Base-by-base conservation (phyloP, 331 rosid species). In the Malus hybrid region DNA sequence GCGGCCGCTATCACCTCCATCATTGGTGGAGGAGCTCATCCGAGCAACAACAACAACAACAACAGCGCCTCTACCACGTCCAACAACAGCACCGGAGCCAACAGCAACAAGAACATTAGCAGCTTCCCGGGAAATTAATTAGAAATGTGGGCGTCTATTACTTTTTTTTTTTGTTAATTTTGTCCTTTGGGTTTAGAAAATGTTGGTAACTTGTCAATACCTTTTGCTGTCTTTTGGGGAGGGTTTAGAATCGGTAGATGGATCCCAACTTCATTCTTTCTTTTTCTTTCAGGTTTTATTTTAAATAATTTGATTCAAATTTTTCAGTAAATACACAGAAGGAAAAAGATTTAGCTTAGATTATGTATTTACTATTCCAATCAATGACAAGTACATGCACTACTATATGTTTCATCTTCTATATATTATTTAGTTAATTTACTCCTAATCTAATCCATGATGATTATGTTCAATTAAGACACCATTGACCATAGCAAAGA, bases 1-100 rank as follows among this genome's bases (percentile, higher is more conserved):
- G 99, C 98, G 0, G 98, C 99, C 4, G 99, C 99, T 14, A 92
- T 95, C 83, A 86, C 96, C 66, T 90, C 98, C 75, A 90, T 95
- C 85, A 95, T 95, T 6, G 91, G 96, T 14, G 91, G 97, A 52
- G 81, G 75, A 50, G 80, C 76, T 52, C 85, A 85, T 19, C 68
- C 81, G 1, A 81, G 66, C 48, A 86, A 70, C 57, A 52, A 9
- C 57, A 29, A 46, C 68, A n/a, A n/a, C n/a, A 72, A 22, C 29
- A 80, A 62, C 78, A 76, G 60, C 58, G 24, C 55, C 66, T 63
- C 63, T 18, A 55, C 46, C n/a, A 32, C 79, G 52, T 42, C 42
- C 74, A 78, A 64, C 81, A 86, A 68, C 73, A 70, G 79, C 76
- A 83, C 58, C 75, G 82, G 72, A 66, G 57, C 71, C 58, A 67